Base-by-base conservation (phyloP, 192 early-diverging fungal species). In the Rhizophlyctis rosea region DNA sequence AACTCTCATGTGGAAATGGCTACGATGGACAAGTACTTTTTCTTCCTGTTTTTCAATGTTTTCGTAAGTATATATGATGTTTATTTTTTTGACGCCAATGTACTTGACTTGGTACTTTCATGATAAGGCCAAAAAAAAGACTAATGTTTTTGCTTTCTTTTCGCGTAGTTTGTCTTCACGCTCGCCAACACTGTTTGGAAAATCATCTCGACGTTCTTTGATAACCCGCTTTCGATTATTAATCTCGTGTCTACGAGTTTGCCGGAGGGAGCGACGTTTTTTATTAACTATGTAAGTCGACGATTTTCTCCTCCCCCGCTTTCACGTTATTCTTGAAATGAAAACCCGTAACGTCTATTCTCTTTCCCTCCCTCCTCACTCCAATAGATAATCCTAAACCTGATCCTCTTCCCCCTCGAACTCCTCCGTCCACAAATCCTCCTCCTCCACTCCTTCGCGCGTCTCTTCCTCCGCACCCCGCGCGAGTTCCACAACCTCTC, bases 21-120 rank as follows among this genome's bases (percentile, higher is more conserved):
- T 4, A 81, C 75, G 3, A 59, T 82, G 39, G 31, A 32, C 27
- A 69, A 82, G 57, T 78, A 77, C 70, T 78, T 75, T 54, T 68
- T 68, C 57, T 83, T 76, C 53, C 65, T 83, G 24, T 39, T 80
- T 13, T 80, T 83, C 68, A 83, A 83, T 70, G 72, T 78, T 9
- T 71, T 77, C 47, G 39, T 44, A 44, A 44, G 39, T 44, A 18
- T n/a, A n/a, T n/a, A n/a, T n/a, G n/a, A n/a, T n/a, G n/a, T n/a
- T n/a, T n/a, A n/a, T n/a, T n/a, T n/a, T n/a, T n/a, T n/a, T n/a
- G n/a, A n/a, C n/a, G n/a, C n/a, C n/a, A n/a, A n/a, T n/a, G n/a
- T n/a, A n/a, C n/a, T n/a, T n/a, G n/a, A n/a, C n/a, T n/a, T n/a
- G n/a, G n/a, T n/a, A n/a, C n/a, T n/a, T n/a, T n/a, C n/a, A n/a